Evolutionary conservation across 129 eudicot genomes (phyloP), one percentile per base, ranked within the genome.

Genomic region (Deinandra increscens): DNA sequence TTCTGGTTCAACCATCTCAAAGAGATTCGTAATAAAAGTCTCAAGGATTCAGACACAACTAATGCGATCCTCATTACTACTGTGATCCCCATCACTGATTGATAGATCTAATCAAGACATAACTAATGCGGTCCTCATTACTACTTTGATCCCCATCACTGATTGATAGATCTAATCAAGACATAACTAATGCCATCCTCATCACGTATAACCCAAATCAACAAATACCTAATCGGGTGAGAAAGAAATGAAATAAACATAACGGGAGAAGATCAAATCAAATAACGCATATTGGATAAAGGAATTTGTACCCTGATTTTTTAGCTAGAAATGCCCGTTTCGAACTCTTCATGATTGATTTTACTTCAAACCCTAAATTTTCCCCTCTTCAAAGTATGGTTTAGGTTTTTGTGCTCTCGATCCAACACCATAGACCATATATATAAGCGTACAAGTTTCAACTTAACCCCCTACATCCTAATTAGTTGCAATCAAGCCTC

Each of bases 131-230:
- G 5, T 26, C 45, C 14, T 15, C 5, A 67, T 37, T 11, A 41
- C 44, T 67, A 20, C 13, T 9, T 6, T 9, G 60, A 53, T 53
- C 60, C 5, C 6, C 60, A 18, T 51, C 7, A 51, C 14, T 51
- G 18, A 46, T 15, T 51, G 31, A 18, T 17, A 48, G 45, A 46
- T 66, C 17, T 53, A 68, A 17, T 68, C 34, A 68, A 9, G 31
- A 26, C 31, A 26, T 26, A 26, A 26, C 31, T 26, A 26, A 26
- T 26, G 31, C 31, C 1, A 26, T 26, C 31, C 18, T 51, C 23
- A 69, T 37, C 48, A 50, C 36, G 15, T 10, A 34, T 20, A 9
- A 34, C 37, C 62, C 20, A 69, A 33, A 69, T 69, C 36, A 50
- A 37, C 22, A 31, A 13, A 36, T 22, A 51, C 42, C 58, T 65